Percentiles rank a stretch among this genome's conserved stretches.
Conservation (phyloP, 441 rosid species). For the Geranium incanum region DNA sequence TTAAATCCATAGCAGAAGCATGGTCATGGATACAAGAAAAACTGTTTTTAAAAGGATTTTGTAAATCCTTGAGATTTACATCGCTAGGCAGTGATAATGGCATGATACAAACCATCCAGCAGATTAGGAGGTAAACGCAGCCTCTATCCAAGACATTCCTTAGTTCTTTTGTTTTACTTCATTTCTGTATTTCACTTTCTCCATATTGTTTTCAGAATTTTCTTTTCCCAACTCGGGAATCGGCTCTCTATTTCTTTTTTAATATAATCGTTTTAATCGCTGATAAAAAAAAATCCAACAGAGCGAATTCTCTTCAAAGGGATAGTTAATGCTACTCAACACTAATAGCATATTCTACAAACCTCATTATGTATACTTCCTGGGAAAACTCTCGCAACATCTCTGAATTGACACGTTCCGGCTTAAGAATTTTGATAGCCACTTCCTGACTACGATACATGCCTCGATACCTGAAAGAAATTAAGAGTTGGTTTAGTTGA, state of each 20-base stretch:
- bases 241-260: no score
- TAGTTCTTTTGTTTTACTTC: no score
- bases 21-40: background rate
- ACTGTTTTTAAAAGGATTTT: background rate
- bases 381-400: conserved; percentile 81
- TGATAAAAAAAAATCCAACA: background rate
- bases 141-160: no score
- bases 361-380: conserved; percentile 96
- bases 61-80: background rate
- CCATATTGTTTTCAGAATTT: no score
- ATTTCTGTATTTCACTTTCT: no score
- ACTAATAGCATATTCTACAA: conserved; percentile 22
- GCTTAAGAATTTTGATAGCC: conserved; percentile 81
- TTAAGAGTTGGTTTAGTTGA: conserved; percentile 13
- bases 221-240: no score
- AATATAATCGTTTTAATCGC: no score
- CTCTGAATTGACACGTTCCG: conserved; percentile 64
- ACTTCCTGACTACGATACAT: conserved; percentile 90
- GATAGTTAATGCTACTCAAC: background rate
- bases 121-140: no score
- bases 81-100: no score
- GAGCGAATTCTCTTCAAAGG: background rate
- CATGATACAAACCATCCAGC: no score
- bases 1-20: background rate
- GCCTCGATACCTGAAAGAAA: conserved; percentile 60